Evolutionary conservation across 2,329 filamentous ascomycete genomes (phyloP).

Genomic region (Fusarium lyarnte): DNA sequence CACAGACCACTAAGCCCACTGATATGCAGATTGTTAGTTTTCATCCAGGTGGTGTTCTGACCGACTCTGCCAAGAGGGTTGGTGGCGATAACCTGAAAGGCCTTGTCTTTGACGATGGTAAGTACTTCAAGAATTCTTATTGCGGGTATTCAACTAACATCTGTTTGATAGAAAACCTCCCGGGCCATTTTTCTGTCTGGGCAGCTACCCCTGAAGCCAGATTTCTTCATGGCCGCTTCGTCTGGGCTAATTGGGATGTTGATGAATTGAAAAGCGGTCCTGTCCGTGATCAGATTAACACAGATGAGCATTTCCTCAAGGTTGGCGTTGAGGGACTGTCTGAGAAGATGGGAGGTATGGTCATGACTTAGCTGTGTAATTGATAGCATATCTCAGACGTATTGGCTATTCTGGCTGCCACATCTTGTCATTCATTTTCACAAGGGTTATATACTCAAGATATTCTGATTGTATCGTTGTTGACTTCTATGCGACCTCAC

Average conservation of each 20-base stretch:
- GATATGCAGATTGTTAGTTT: not conserved
- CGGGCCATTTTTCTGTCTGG: not conserved
- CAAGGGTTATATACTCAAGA: rapidly evolving
- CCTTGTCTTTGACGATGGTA: not conserved
- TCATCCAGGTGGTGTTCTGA: not conserved
- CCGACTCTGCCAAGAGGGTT: not conserved
- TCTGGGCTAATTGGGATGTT: not conserved
- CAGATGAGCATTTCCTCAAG: not conserved
- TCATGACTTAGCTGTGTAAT: not conserved
- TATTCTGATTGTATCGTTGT: not conserved
- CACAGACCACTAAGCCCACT: not conserved
- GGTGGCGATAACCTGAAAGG: not conserved
- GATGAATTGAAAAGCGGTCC: not conserved
- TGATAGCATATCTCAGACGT: rapidly evolving
- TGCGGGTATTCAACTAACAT: rapidly evolving
- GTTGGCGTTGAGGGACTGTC: not conserved
- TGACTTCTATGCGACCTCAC: rapidly evolving
- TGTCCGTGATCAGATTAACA: not conserved
- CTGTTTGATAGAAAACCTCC: not conserved
- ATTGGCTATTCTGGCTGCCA: rapidly evolving
- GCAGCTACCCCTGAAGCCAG: not conserved
- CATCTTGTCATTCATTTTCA: rapidly evolving
- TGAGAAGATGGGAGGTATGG: not conserved
- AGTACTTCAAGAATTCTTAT: rapidly evolving
- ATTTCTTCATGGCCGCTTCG: not conserved